Evolutionary conservation across 257 asterid species (phyloP), one percentile per base, ranked within the genome.

Genomic region (Solanum chiquidenum): DNA sequence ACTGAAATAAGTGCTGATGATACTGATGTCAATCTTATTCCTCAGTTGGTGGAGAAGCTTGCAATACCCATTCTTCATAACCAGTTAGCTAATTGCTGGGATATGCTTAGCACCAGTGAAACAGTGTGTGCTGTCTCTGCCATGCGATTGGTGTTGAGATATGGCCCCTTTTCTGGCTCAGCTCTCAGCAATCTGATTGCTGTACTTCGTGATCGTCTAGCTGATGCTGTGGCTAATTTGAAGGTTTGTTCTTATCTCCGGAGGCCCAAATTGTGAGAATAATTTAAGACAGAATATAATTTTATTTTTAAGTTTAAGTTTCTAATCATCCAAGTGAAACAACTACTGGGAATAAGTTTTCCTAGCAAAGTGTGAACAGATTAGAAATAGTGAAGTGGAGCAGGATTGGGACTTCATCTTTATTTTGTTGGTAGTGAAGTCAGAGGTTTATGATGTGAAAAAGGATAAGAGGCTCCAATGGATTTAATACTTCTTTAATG

Each of bases 1-100:
- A 91, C 83, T 35, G 90, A 88, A 82, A 88, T 83, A 84, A 90
- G 87, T 42, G 90, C 86, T 75, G 94, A 86, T 73, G 97, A 93
- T 38, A 91, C 92, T 29, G 99, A 97, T 93, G 94, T 95, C 84
- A 94, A 97, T 90, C 96, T 97, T 74, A 89, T 96, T 85, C 99
- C 98, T 37, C 91, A 91, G 87, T 88, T 96, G 88, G 95, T 97
- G 42, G 99, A 94, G 86, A 95, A 96, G 90, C 95, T 97, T 89
- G 99, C 98, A 16, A 89, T 97, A 85, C 99, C 99, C 82, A 93
- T 97, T 92, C 87, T 97, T 73, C 98, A 93, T 88, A 96, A 95
- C 87, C 96, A 95, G 86, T 88, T 97, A 88, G 92, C 91, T 55
- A 85, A 75, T 87, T 96, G 99, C 86, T 96, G 98, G 99, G 99